Conservation (phyloP, 176 grass and related monocot species). For the Saccharum officinarum region DNA sequence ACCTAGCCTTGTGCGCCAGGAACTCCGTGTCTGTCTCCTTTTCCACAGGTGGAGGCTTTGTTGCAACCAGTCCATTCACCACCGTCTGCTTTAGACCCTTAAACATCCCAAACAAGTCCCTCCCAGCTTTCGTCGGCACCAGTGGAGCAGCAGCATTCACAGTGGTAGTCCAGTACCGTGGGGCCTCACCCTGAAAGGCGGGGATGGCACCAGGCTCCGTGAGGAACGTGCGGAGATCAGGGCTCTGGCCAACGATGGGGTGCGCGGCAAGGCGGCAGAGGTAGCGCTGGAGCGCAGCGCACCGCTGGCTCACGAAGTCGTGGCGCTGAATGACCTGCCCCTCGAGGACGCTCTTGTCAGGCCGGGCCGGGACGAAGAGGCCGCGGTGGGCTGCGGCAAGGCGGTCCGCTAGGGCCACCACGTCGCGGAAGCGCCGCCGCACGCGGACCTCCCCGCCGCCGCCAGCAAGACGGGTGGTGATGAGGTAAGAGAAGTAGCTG, state of each 20-base stretch:
- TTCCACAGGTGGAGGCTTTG: constrained; percentile 43
- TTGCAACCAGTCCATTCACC: constrained; percentile 56
- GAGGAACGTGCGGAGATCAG: constrained; percentile 74
- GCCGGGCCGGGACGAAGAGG: constrained; percentile 64
- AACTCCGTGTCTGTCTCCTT: constrained; percentile 83
- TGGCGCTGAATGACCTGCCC: constrained; percentile 84
- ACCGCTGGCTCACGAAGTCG: constrained; percentile 87
- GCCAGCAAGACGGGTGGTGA: constrained; percentile 46
- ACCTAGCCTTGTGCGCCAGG: constrained; percentile 61
- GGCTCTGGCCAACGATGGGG: constrained; percentile 54
- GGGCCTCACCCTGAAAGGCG: constrained; percentile 33
- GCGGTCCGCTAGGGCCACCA: constrained; percentile 69
- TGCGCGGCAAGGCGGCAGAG: constrained; percentile 71
- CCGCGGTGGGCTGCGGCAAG: constrained; percentile 61
- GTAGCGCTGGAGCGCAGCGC: constrained; percentile 73
- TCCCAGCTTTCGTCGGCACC: constrained; percentile 52
- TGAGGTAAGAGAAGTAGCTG: constrained; percentile 76
- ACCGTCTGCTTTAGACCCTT: constrained; percentile 86
- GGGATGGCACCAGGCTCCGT: constrained; percentile 47
- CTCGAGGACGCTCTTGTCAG: constrained; percentile 93
- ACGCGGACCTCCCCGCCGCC: constrained; percentile 49
- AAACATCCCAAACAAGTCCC: constrained; percentile 79
- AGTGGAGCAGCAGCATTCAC: constrained; percentile 13
- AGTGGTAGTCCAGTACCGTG: constrained; percentile 39
- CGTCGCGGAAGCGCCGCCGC: constrained; percentile 80